Evolutionary conservation across 108 stramenopile genomes (phyloP).

Genomic region (Pseudonitzschia pungens): DNA sequence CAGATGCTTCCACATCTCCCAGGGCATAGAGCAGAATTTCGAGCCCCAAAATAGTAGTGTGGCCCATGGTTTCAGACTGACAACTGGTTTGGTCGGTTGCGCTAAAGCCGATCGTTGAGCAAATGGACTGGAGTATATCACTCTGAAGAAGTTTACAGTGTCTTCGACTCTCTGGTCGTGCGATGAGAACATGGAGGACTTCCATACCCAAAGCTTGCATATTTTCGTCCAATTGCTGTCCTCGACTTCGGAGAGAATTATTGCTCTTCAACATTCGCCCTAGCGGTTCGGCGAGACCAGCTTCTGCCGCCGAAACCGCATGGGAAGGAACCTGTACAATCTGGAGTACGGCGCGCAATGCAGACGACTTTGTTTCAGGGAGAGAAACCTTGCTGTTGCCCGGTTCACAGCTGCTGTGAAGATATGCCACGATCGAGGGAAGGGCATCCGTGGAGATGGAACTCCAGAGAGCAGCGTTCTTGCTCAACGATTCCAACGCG

Average conservation of each 20-base stretch:
- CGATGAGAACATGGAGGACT: conserved; percentile 48
- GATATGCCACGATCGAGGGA: conserved; percentile 60
- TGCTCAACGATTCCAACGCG: conserved; percentile 67
- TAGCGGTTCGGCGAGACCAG: conserved; percentile 49
- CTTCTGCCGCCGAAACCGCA: conserved; percentile 53
- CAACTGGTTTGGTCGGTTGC: conserved; percentile 27
- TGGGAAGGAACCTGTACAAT: conserved; percentile 70
- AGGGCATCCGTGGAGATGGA: conserved; percentile 60
- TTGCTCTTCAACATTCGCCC: conserved; percentile 24
- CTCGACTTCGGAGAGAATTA: not conserved
- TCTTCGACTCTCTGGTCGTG: conserved; percentile 22
- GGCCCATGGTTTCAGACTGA: conserved; percentile 23
- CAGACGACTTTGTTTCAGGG: conserved; percentile 43
- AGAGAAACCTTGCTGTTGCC: not conserved
- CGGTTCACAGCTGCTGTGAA: conserved; percentile 32
- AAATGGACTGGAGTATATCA: conserved; percentile 36
- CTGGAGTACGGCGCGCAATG: conserved; percentile 55
- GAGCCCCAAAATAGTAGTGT: conserved; percentile 44
- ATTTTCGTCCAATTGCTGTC: conserved; percentile 13
- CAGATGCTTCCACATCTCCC: conserved; percentile 38
- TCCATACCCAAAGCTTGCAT: conserved; percentile 50
- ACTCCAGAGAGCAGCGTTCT: conserved; percentile 66
- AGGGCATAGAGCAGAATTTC: conserved; percentile 54
- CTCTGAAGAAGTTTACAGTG: conserved; percentile 28
- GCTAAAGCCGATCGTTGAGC: conserved; percentile 40